Evolutionary conservation across 2,329 filamentous ascomycete species (phyloP), one percentile per base, ranked within the genome.

Genomic region (Calycina herbarum): DNA sequence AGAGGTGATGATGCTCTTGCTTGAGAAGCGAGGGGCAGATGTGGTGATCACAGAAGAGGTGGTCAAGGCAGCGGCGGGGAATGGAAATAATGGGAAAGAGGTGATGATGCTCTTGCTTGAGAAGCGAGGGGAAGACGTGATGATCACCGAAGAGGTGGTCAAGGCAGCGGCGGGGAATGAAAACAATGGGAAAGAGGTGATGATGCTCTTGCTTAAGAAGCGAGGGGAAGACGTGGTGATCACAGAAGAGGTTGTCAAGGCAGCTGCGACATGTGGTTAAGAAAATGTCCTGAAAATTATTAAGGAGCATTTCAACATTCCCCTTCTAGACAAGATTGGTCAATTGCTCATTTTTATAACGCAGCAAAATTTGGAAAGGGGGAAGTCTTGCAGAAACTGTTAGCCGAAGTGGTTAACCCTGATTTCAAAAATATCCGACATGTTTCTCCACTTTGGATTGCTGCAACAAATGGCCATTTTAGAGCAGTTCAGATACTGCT

Each of bases 41-140:
- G 24, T 57, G 27, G 24, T 57, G 24, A 57, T 48, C n/a, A 48
- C 42, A 48, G 42, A 48, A 48, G 42, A 48, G 42, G 42, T 48
- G 17, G 42, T 48, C 27, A 60, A 60, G 40, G 58, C 58, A 40
- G 58, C 33, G 35, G 58, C 58, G 27, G 58, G 58, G 33, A 60
- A 60, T 60, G 10, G 7, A 8, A 1, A 1, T 20, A 42, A 40
- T 60, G 58, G n/a, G 40, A 60, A 60, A 40, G 58, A 60, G 24
- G 40, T 60, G 17, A 42, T 60, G 58, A 42, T 4, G 40, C 33
- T 60, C 20, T 31, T 60, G n/a, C 40, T 57, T 57, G 13, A 35
- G 56, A 31, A 57, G 10, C 24, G 33, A 57, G 56, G 56, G 56
- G 56, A 29, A 33, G 24, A 57, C 11, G 33, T 57, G 27, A 29